Percentiles rank a stretch among this genome's conserved stretches.
Evolutionary conservation across 2,329 filamentous ascomycete genomes (phyloP).

Genomic region (Nemania sp.): DNA sequence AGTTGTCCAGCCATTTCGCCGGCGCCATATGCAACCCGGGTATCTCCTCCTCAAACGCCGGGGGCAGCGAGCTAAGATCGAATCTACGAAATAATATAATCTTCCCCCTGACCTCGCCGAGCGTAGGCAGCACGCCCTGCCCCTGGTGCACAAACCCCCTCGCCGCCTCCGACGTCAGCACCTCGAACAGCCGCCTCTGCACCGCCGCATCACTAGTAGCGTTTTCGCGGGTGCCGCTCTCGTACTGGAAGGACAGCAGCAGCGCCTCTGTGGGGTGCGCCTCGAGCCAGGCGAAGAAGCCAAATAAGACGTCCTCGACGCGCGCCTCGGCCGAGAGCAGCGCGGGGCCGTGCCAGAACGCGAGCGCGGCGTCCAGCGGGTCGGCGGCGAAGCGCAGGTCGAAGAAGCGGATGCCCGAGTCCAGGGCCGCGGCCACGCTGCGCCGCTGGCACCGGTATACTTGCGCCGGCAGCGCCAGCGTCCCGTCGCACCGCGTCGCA

Average conservation of each 20-base stretch:
- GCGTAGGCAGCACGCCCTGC: conserved; percentile 27
- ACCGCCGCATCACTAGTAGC: conserved; percentile 52
- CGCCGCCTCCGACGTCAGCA: conserved; percentile 56
- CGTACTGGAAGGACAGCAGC: conserved; percentile 62
- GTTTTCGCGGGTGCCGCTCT: conserved; percentile 52
- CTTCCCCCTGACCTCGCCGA: conserved; percentile 44
- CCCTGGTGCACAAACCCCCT: conserved; percentile 53
- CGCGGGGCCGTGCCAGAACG: conserved; percentile 62
- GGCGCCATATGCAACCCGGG: conserved; percentile 63
- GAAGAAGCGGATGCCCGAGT: conserved; percentile 62
- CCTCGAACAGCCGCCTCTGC: conserved; percentile 54
- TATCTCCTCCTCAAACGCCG: conserved; percentile 51
- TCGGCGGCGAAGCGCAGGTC: conserved; percentile 64
- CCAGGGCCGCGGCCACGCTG: conserved; percentile 55
- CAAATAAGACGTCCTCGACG: conserved; percentile 59
- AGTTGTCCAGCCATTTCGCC: conserved; percentile 58
- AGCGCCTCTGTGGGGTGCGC: conserved; percentile 59
- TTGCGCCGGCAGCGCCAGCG: conserved; percentile 45
- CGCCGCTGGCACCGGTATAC: conserved; percentile 58
- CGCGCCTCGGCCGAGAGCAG: conserved; percentile 59
- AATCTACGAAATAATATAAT: conserved; percentile 60
- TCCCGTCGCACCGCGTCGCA: conserved; percentile 56
- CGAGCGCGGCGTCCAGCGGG: conserved; percentile 57
- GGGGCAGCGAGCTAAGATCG: conserved; percentile 50
- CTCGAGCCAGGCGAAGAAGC: conserved; percentile 62